Evolutionary conservation across 768 basidiomycete genomes (phyloP).

Genomic region (Austroboletus eburneus): DNA sequence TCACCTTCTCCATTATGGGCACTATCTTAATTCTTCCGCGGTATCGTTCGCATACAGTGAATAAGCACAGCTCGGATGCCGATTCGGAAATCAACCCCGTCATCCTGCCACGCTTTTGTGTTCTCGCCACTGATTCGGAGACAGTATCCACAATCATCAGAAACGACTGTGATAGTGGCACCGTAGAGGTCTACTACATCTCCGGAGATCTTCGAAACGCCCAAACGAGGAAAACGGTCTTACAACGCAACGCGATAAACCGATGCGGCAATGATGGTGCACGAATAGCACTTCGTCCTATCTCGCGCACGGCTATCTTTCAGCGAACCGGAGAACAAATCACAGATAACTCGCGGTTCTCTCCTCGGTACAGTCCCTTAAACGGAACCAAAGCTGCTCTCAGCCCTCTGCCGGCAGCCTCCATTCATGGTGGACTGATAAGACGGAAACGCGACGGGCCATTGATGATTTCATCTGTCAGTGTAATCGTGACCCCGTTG

Average conservation of each 20-base stretch:
- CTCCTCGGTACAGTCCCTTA: slow-evolving; percentile 19
- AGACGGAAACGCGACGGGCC: slow-evolving; percentile 49
- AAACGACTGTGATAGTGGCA: slow-evolving; percentile 51
- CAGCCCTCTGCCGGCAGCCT: slow-evolving; percentile 10
- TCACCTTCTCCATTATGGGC: slow-evolving; percentile 65
- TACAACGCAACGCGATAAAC: slow-evolving; percentile 56
- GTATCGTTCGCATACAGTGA: slow-evolving; percentile 23
- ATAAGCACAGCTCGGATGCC: slow-evolving; percentile 18
- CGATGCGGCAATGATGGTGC: slow-evolving; percentile 61
- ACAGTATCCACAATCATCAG: slow-evolving; percentile 52
- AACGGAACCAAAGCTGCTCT: slow-evolving; percentile 14
- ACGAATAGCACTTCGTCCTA: slow-evolving; percentile 50
- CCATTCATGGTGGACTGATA: slow-evolving; percentile 30
- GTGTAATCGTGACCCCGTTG: slow-evolving; percentile 52
- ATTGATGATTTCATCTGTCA: slow-evolving; percentile 58
- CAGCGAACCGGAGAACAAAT: slow-evolving; percentile 19
- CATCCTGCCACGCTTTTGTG: slow-evolving; percentile 62
- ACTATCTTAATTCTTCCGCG: slow-evolving; percentile 57
- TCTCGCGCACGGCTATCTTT: slow-evolving; percentile 21
- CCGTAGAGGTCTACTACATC: slow-evolving; percentile 60
- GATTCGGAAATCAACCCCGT: slow-evolving; percentile 47
- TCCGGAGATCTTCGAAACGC: slow-evolving; percentile 55
- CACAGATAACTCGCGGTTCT: slow-evolving; percentile 18
- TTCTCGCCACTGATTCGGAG: slow-evolving; percentile 65
- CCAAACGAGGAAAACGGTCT: slow-evolving; percentile 58